Evolutionary conservation across 2,329 filamentous ascomycete genomes (phyloP).

Genomic region (Fusarium agapanthi): DNA sequence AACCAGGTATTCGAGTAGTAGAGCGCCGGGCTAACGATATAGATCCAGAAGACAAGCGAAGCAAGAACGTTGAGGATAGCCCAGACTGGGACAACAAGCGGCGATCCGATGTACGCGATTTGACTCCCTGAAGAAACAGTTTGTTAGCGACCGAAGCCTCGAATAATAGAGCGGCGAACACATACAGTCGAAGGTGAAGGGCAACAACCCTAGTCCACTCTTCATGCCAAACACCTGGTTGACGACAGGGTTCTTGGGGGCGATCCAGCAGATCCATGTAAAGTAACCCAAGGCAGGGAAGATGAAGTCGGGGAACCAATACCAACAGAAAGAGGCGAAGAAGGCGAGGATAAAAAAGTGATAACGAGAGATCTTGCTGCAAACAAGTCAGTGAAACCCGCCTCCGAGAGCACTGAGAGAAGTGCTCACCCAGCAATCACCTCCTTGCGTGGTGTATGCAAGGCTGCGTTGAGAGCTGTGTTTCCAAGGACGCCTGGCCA

Average conservation of each 20-base stretch:
- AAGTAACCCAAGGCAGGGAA: conserved; percentile 56
- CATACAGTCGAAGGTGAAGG: conserved; percentile 54
- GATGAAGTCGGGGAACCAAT: conserved; percentile 60
- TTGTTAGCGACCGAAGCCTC: neutral
- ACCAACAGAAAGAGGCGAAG: conserved; percentile 53
- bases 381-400: neutral
- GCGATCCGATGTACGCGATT: conserved; percentile 53
- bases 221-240: conserved; percentile 61
- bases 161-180: neutral
- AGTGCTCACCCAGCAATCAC: conserved; percentile 21
- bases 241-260: conserved; percentile 55
- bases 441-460: conserved; percentile 51
- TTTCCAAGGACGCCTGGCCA: conserved; percentile 63
- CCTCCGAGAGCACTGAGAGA: fast-evolving
- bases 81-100: conserved; percentile 53
- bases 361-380: conserved; percentile 49
- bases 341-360: conserved; percentile 56
- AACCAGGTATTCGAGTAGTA: conserved; percentile 61
- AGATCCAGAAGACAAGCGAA: conserved; percentile 58
- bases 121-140: conserved; percentile 26
- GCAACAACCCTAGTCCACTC: conserved; percentile 50
- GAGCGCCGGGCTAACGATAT: conserved; percentile 53
- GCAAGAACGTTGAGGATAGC: conserved; percentile 58
- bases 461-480: conserved; percentile 53
- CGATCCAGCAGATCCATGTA: conserved; percentile 59